These are phyloP conservation scores for Ochetophila trinervis DNA, from an alignment of 306 rosid genomes.

Conservation along the genomic window DNA sequence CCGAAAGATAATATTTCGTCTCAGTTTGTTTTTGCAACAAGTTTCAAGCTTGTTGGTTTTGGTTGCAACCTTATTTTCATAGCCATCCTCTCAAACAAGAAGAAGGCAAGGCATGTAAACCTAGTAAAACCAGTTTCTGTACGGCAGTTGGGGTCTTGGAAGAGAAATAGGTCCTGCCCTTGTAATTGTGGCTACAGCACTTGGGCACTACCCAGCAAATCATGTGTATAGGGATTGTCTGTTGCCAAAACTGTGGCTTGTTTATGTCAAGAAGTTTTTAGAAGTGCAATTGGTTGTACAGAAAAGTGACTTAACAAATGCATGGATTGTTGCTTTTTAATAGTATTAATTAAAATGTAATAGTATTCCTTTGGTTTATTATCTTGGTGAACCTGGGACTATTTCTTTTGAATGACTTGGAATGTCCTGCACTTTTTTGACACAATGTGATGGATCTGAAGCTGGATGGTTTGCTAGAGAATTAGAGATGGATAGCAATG, in stretches of 20 bases:
- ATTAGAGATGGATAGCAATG: constrained; percentile 28
- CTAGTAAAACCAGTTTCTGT: constrained; percentile 56
- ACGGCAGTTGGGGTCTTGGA: constrained; percentile 74
- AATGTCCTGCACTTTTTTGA: constrained; percentile 33
- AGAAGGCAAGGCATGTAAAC: constrained; percentile 57
- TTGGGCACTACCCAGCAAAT: constrained; percentile 48
- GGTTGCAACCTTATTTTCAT: constrained; percentile 53
- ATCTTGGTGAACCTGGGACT: constrained; percentile 40
- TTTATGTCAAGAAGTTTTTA: constrained; percentile 45
- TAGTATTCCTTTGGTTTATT: constrained; percentile 36
- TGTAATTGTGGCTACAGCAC: constrained; percentile 59
- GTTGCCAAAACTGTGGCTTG: constrained; percentile 48
- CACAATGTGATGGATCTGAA: constrained; percentile 21
- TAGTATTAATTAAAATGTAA: constrained; percentile 56
- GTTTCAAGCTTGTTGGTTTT: constrained; percentile 81
- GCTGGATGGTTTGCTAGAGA: constrained; percentile 19
- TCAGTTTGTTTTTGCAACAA: constrained; percentile 79
- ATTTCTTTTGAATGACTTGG: constrained; percentile 47
- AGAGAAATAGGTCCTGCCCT: constrained; percentile 66
- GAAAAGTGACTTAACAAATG: constrained; percentile 44
- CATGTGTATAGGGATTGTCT: constrained; percentile 56
- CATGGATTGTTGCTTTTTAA: constrained; percentile 42
- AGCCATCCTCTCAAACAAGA: constrained; percentile 58
- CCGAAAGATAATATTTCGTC: constrained; percentile 68
- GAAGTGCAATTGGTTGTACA: constrained; percentile 52